Evolutionary conservation across 2,329 filamentous ascomycete species (phyloP), one percentile per base, ranked within the genome.

Genomic region (Pestalotiopsis sp.): DNA sequence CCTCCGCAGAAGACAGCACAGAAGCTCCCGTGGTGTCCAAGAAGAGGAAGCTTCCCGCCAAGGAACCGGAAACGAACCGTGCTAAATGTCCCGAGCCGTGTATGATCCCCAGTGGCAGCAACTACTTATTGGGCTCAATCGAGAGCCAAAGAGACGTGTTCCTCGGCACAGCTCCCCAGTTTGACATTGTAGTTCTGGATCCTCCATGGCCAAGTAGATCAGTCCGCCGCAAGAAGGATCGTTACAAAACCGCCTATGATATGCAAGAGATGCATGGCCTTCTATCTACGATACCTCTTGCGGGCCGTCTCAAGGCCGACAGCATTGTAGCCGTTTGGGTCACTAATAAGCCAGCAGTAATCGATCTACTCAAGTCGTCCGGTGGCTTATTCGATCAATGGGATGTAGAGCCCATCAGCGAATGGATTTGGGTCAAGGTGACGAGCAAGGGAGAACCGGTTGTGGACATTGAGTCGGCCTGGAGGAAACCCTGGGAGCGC

Each of bases 181-280:
- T 95, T 78, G 83, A 92, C 71, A 82, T 95, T 59, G 83, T 95
- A 49, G 78, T 94, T 7, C 81, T 95, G 23, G 93, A 95, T 76
- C 93, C 93, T 3, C 93, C 93, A 1, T 95, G 93, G 93, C 92
- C 93, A 0, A 95, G 94, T 76, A 87, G 90, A 61, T 95, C 92
- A 5, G 93, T 89, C 14, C 86, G 87, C 72, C 85, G 91, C 52
- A 90, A 88, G 74, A 90, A 75, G 64, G 79, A 81, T 74, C 74
- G 84, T 72, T 88, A 90, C 77, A 71, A 74, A 2, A 87, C 84
- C 5, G 84, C 84, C 4, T 75, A 81, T 65, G 80, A 81, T 69
- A 79, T 84, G 57, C 75, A 81, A 13, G 84, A 87, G 64, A 83
- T 90, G 67, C 77, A 80, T 13, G 66, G 74, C 1, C 81, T 91